These are phyloP conservation scores for Ministeria vibrans DNA, from an alignment of 78 protist genomes.

Conservation along the genomic window DNA sequence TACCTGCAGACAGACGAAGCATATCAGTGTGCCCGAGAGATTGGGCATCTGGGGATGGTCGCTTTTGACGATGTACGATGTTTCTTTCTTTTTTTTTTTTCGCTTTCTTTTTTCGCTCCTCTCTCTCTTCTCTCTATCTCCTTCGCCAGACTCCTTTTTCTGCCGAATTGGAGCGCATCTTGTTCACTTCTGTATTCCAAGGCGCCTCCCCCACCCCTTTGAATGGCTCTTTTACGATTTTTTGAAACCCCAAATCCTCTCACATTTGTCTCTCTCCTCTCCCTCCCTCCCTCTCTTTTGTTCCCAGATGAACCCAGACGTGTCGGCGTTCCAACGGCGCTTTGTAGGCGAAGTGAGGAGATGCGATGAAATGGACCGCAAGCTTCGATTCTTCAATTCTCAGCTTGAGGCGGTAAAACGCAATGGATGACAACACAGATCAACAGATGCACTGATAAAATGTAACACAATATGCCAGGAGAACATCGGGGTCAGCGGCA, in stretches of 20 bases:
- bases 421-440: background rate
- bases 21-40: conserved; percentile 64
- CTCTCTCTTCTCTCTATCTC: background rate
- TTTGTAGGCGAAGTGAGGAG: conserved; percentile 78
- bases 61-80: conserved; percentile 42
- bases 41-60: conserved; percentile 62
- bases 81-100: background rate
- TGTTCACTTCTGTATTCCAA: background rate
- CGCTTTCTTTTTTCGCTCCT: background rate
- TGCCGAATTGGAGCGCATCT: background rate
- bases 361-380: conserved; percentile 85
- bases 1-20: conserved; percentile 76
- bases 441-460: background rate
- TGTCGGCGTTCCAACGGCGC: conserved; percentile 69
- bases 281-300: background rate
- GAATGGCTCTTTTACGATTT: background rate
- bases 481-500: background rate
- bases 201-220: background rate
- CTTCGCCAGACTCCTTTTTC: background rate
- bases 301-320: conserved; percentile 59
- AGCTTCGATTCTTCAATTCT: conserved; percentile 47
- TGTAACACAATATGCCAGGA: background rate
- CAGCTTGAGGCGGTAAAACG: background rate
- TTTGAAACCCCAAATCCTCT: too few species aligned
- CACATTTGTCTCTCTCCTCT: background rate